Percentiles rank a stretch among this genome's conserved stretches.
phyloP scores from a whole-genome alignment of 345 rosid genomes.

The Geranium brycei region DNA sequence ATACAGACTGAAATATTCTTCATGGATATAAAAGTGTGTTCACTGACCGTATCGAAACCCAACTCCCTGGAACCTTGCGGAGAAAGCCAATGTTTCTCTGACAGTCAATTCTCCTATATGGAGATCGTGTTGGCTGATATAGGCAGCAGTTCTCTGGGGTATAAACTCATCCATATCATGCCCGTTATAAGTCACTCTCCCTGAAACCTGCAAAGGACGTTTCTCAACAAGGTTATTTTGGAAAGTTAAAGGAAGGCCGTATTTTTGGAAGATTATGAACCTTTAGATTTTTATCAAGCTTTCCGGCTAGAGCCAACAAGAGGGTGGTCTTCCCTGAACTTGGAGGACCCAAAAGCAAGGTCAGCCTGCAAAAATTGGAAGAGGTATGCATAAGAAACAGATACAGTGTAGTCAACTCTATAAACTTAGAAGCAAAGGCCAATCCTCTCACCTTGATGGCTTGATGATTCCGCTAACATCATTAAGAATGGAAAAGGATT shows the following conservation, averaged over 20 bases:
- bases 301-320: slow-evolving; percentile 65
- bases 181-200: slow-evolving; percentile 50
- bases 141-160: slow-evolving; percentile 58
- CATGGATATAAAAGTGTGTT: not conserved
- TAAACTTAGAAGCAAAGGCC: too few species aligned
- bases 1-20: too few species aligned
- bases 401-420: too few species aligned
- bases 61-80: slow-evolving; percentile 6
- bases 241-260: not conserved
- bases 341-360: slow-evolving; percentile 82
- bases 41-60: slow-evolving; percentile 12
- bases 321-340: slow-evolving; percentile 78
- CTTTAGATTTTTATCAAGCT: slow-evolving; percentile 49
- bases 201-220: slow-evolving; percentile 13
- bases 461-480: slow-evolving; percentile 59
- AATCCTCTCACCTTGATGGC: slow-evolving; percentile 42
- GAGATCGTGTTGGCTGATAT: slow-evolving; percentile 56
- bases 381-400: too few species aligned
- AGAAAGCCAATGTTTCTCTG: slow-evolving; percentile 48
- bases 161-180: slow-evolving; percentile 39
- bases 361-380: slow-evolving; percentile 27
- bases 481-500: slow-evolving; percentile 41
- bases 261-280: slow-evolving; percentile 11
- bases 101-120: slow-evolving; percentile 57
- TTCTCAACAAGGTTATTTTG: too few species aligned